Conservation (phyloP, 805 yeast species). For the Vanderwaltozyma yarrowii region DNA sequence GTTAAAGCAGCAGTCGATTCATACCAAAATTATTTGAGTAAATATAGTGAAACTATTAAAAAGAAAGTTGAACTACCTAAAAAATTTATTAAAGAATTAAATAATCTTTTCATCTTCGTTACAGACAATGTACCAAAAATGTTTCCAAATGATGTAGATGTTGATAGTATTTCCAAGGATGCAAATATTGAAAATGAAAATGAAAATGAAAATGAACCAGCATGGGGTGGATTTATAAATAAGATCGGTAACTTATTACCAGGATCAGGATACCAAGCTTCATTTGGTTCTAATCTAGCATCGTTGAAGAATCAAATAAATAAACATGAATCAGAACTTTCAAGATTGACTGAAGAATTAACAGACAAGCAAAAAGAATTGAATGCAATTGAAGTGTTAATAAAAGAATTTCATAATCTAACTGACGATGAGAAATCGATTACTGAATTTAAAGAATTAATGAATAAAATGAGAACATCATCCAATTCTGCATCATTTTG, state of each 20-base stretch:
- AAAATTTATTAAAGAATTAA: conserved; percentile 8
- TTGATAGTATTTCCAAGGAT: conserved; percentile 11
- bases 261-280: neutral
- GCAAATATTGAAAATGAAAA: too few relatives aligned
- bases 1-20: conserved; percentile 51
- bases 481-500: neutral
- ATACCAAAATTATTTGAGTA: conserved; percentile 24
- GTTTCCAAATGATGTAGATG: neutral
- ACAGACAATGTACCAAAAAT: conserved; percentile 9
- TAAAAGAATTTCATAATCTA: neutral
- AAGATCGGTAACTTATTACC: conserved; percentile 1
- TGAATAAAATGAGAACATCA: conserved; percentile 5
- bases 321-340: conserved; percentile 3
- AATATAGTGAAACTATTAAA: conserved; percentile 4
- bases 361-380: conserved; percentile 2
- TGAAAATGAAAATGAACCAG: neutral
- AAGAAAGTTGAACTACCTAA: conserved; percentile 5
- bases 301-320: conserved; percentile 9
- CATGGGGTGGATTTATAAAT: conserved; percentile 1
- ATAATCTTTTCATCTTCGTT: conserved; percentile 9
- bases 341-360: neutral
- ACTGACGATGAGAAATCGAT: conserved; percentile 1
- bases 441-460: conserved; percentile 5
- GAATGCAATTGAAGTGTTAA: neutral
- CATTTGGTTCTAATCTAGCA: neutral